Evolutionary conservation across 441 rosid genomes (phyloP).

Genomic region (Populus hybrid): DNA sequence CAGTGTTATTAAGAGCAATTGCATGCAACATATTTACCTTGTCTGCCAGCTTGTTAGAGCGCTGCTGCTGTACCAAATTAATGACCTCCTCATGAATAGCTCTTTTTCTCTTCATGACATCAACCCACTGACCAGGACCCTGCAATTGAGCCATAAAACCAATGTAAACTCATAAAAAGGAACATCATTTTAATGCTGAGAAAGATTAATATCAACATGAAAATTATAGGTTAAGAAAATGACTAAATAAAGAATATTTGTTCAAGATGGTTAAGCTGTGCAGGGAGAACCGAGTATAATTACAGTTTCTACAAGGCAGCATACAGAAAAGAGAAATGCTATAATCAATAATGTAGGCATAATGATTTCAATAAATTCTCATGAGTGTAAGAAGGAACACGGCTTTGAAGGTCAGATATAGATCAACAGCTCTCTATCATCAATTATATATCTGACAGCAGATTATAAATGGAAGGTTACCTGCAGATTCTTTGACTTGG

Average conservation of each 20-base stretch:
- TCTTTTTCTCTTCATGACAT: constrained; percentile 94
- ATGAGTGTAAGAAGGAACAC: neutral
- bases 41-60: constrained; percentile 44
- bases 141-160: constrained; percentile 29
- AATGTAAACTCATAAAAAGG: neutral
- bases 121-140: constrained; percentile 79
- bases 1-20: neutral
- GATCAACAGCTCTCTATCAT: neutral
- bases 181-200: neutral
- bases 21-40: constrained; percentile 38
- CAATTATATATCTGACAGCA: constrained; percentile 1
- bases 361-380: neutral
- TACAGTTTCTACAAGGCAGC: neutral
- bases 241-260: neutral
- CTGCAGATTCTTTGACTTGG: constrained; percentile 68
- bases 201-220: neutral
- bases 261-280: neutral
- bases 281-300: neutral
- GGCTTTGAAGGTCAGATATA: neutral
- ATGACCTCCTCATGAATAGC: constrained; percentile 78
- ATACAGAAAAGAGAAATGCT: neutral
- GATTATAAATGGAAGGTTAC: constrained; percentile 33
- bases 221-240: neutral
- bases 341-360: neutral
- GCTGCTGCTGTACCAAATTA: constrained; percentile 60